Evolutionary conservation across 306 rosid genomes (phyloP).

Genomic region (Lupinus albus): DNA sequence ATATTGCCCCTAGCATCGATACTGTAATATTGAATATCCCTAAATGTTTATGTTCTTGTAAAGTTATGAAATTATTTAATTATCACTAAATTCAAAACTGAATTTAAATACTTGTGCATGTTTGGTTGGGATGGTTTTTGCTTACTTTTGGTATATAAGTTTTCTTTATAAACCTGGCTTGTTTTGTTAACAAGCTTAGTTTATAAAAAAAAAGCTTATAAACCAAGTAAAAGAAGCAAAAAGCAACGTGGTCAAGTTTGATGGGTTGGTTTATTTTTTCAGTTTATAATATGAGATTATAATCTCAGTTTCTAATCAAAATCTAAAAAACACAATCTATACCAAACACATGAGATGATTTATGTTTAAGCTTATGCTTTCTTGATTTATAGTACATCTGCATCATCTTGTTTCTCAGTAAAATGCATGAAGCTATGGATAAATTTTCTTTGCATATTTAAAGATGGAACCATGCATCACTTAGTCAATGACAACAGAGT

Average conservation of each 20-base stretch:
- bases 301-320: too few species aligned
- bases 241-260: too few species aligned
- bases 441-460: conserved; percentile 24
- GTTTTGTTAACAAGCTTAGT: too few species aligned
- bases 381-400: conserved; percentile 22
- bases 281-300: too few species aligned
- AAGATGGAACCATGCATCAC: conserved; percentile 18
- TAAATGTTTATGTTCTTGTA: neutral
- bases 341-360: too few species aligned
- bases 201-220: too few species aligned
- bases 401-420: conserved; percentile 27
- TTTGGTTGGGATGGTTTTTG: too few species aligned
- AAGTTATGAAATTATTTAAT: conserved; percentile 2
- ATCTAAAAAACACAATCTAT: too few species aligned
- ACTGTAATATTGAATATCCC: conserved; percentile 7
- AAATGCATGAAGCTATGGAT: conserved; percentile 2
- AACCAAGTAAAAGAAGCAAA: too few species aligned
- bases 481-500: conserved; percentile 13
- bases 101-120: conserved; percentile 8
- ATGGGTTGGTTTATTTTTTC: too few species aligned
- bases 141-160: too few species aligned
- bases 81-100: conserved; percentile 21
- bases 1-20: neutral
- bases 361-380: neutral
- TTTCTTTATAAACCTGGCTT: too few species aligned